Percentiles rank a stretch among this genome's conserved stretches.
These are phyloP conservation scores for Plasmodium vinckei DNA, from an alignment of 169 alveolate species.

Conservation along the genomic window DNA sequence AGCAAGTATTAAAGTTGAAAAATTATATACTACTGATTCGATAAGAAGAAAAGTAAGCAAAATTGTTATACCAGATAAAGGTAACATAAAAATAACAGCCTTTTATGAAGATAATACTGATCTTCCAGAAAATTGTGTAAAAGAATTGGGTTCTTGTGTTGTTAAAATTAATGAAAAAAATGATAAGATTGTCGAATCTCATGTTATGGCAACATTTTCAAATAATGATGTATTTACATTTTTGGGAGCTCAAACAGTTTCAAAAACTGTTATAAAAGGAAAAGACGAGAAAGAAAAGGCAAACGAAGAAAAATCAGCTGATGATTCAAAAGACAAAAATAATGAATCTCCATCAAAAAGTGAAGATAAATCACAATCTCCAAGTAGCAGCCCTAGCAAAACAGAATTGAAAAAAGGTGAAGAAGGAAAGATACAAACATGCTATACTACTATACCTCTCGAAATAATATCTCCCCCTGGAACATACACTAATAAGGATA, in stretches of 20 bases:
- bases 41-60: slow-evolving; percentile 43
- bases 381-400: slow-evolving; percentile 24
- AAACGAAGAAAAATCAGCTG: slow-evolving; percentile 7
- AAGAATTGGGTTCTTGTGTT: slow-evolving; percentile 80
- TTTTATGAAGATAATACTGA: slow-evolving; percentile 74
- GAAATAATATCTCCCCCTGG: slow-evolving; percentile 75
- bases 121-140: slow-evolving; percentile 68
- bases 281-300: slow-evolving; percentile 61
- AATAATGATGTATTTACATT: slow-evolving; percentile 61
- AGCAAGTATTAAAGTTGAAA: slow-evolving; percentile 11
- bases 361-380: slow-evolving; percentile 12
- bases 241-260: slow-evolving; percentile 55
- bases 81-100: slow-evolving; percentile 75
- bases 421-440: slow-evolving; percentile 76
- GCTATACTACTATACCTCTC: slow-evolving; percentile 76
- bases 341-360: slow-evolving; percentile 33
- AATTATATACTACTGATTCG: slow-evolving; percentile 49
- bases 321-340: slow-evolving; percentile 12
- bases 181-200: slow-evolving; percentile 76
- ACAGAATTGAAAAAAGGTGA: slow-evolving; percentile 76
- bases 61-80: slow-evolving; percentile 65
- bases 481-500: slow-evolving; percentile 68
- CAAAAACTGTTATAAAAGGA: slow-evolving; percentile 34
- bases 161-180: slow-evolving; percentile 78
- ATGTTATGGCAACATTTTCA: slow-evolving; percentile 60